Percentiles rank a stretch among this genome's conserved stretches.
Conservation (phyloP, 768 basidiomycete genomes). For the Rhizopogon vulgaris region DNA sequence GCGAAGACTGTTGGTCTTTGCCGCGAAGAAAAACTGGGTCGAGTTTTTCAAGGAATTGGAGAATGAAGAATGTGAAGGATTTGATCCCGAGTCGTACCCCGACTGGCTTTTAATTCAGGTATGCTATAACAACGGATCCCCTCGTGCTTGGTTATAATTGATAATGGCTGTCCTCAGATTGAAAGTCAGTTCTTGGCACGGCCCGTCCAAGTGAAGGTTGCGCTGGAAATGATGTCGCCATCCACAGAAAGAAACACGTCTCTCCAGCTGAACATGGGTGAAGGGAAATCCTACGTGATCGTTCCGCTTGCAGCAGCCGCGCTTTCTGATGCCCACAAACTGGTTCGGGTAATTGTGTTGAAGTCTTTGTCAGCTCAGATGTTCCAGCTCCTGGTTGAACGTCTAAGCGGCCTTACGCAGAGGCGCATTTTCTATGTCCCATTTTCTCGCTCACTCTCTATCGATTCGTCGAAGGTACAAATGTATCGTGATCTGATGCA, state of each 20-base stretch:
- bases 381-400: conserved; percentile 41
- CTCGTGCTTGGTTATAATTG: background rate
- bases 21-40: conserved; percentile 15
- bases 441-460: conserved; percentile 36
- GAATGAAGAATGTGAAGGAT: conserved; percentile 18
- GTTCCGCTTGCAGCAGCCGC: conserved; percentile 36
- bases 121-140: background rate
- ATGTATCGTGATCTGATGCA: conserved; percentile 27
- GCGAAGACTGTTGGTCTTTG: conserved; percentile 27
- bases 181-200: conserved; percentile 40
- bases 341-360: conserved; percentile 46
- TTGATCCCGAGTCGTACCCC: conserved; percentile 14
- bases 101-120: conserved; percentile 46
- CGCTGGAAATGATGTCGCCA: conserved; percentile 43
- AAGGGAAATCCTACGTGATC: conserved; percentile 46
- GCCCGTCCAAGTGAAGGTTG: conserved; percentile 35
- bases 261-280: conserved; percentile 54
- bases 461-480: conserved; percentile 11
- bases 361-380: conserved; percentile 42
- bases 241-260: conserved; percentile 28
- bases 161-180: conserved; percentile 25
- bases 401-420: conserved; percentile 38
- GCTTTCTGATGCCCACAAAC: conserved; percentile 36
- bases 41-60: conserved; percentile 25
- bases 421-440: conserved; percentile 45